Percentiles rank a stretch among this genome's conserved stretches.
These are phyloP conservation scores for Kwoniella sp. DNA, from an alignment of 768 basidiomycete genomes.

Conservation along the genomic window DNA sequence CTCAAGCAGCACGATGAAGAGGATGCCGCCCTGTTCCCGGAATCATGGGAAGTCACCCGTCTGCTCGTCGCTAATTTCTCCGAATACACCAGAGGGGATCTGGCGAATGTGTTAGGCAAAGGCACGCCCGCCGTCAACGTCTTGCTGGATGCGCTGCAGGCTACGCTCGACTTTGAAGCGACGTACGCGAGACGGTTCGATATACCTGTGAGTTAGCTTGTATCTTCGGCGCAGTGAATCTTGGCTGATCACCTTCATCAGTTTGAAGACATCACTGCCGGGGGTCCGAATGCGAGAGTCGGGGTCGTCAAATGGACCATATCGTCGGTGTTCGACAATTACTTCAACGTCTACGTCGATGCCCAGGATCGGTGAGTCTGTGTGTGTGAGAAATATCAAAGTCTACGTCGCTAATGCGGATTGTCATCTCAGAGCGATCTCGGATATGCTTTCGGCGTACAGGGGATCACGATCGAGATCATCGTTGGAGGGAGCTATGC, in stretches of 20 bases:
- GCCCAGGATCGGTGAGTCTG: constrained; percentile 83
- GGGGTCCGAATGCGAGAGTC: constrained; percentile 18
- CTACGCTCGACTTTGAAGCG: constrained; percentile 83
- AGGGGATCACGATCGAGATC: constrained; percentile 67
- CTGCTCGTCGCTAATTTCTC: constrained; percentile 78
- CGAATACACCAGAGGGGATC: constrained; percentile 91
- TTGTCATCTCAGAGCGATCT: constrained; percentile 65
- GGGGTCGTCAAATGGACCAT: constrained; percentile 63
- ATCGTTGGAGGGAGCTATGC: constrained; percentile 64
- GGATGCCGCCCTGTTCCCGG: constrained; percentile 77
- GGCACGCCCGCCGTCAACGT: constrained; percentile 72
- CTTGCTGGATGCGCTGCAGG: constrained; percentile 81
- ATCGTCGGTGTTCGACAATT: constrained; percentile 85
- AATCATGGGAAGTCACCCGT: constrained; percentile 83
- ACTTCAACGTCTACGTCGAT: constrained; percentile 90
- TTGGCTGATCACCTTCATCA: constrained; percentile 10
- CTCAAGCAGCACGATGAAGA: constrained; percentile 85
- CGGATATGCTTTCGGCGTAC: constrained; percentile 87
- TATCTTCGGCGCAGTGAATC: constrained; percentile 1
- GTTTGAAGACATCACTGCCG: constrained; percentile 46
- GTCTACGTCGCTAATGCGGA: neutral
- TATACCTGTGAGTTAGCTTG: constrained; percentile 61
- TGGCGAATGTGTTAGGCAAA: constrained; percentile 78
- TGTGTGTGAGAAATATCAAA: no score
- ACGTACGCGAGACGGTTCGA: constrained; percentile 81